Evolutionary conservation across 768 basidiomycete species (phyloP).

Genomic region (Strobilomyces dryophilus): DNA sequence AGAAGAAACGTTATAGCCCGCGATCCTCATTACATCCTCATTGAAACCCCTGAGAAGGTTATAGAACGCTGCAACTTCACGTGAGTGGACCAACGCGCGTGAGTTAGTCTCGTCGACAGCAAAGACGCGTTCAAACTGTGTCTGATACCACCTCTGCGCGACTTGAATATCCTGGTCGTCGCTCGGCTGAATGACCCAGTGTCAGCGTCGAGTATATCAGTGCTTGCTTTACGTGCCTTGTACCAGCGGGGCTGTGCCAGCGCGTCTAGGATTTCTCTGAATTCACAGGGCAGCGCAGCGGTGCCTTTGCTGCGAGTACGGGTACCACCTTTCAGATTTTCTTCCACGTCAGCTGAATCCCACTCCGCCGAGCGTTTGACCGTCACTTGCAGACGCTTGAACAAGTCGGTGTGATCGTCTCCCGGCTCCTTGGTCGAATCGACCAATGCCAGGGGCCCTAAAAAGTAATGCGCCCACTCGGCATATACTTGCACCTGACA

Average conservation of each 20-base stretch:
- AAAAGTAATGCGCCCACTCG: neutral
- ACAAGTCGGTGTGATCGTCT: neutral
- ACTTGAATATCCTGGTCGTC: too few relatives aligned
- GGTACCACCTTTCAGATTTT: neutral
- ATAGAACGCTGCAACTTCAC: neutral
- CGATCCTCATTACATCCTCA: neutral
- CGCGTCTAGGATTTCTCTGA: neutral
- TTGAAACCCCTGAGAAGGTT: neutral
- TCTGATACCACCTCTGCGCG: neutral
- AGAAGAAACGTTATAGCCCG: neutral
- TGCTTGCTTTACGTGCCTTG: neutral
- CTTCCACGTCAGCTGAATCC: neutral
- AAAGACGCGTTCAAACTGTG: neutral
- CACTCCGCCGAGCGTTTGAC: too few relatives aligned
- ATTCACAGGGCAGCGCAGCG: neutral
- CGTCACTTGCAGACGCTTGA: neutral
- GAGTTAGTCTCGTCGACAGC: accelerated
- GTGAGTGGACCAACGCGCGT: neutral
- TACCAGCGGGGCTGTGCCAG: neutral
- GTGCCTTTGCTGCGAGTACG: neutral
- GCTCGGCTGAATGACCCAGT: too few relatives aligned
- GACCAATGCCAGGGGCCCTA: neutral
- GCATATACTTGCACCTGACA: neutral
- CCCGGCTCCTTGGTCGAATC: neutral
- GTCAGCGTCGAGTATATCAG: neutral